Evolutionary conservation across 2,329 filamentous ascomycete species (phyloP).

Genomic region (Helotiales sp.): DNA sequence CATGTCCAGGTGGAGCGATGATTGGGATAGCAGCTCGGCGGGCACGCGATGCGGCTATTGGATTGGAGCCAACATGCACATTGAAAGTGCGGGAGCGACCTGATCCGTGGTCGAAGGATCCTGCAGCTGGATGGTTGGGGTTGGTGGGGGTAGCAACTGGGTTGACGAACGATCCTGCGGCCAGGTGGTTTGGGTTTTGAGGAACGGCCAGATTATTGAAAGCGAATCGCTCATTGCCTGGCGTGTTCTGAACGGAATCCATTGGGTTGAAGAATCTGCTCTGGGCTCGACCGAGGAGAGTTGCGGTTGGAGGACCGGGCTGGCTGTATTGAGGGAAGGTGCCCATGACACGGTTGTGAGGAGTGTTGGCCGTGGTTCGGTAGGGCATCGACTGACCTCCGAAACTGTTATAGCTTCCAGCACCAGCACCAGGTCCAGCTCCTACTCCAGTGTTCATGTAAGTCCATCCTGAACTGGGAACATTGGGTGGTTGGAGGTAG

Average conservation of each 20-base stretch:
- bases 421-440: too few species aligned
- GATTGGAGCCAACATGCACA: not conserved
- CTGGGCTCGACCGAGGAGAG: not conserved
- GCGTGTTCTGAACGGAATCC: not conserved
- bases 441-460: not conserved
- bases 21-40: constrained; percentile 9
- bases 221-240: constrained; percentile 1
- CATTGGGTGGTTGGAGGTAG: not conserved
- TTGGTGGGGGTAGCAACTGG: not conserved
- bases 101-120: not conserved
- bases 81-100: not conserved
- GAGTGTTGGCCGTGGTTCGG: not conserved
- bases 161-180: not conserved
- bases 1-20: not conserved
- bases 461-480: constrained; percentile 2
- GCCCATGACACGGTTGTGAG: not conserved
- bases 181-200: not conserved
- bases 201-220: not conserved
- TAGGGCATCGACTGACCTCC: not conserved
- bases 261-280: not conserved
- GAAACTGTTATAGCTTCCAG: not conserved
- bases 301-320: not conserved
- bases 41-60: not conserved
- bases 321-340: not conserved
- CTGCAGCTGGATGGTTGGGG: not conserved